phyloP scores from a whole-genome alignment of 345 rosid species.

The Chamaenerion angustifolium region DNA sequence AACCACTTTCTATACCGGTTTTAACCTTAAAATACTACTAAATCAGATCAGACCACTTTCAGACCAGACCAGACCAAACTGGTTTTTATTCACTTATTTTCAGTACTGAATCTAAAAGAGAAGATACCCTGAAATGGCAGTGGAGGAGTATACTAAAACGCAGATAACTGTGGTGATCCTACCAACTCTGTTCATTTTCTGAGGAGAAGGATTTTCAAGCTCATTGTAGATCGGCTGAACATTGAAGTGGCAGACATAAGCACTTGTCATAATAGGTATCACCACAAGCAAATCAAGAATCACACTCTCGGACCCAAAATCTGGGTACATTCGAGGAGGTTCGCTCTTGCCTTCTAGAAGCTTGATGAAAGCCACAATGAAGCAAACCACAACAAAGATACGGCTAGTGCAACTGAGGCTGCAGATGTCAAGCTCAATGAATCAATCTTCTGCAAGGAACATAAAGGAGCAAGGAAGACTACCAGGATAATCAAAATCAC shows the following conservation, averaged over 20 bases:
- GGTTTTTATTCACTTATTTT: too few species aligned
- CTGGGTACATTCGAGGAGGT: slow-evolving; percentile 63
- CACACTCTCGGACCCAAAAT: slow-evolving; percentile 54
- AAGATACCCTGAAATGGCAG: slow-evolving; percentile 74
- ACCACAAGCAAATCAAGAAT: slow-evolving; percentile 84
- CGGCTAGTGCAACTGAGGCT: slow-evolving; percentile 84
- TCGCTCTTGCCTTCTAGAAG: slow-evolving; percentile 70
- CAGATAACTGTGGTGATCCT: slow-evolving; percentile 73
- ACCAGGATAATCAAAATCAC: slow-evolving; percentile 54
- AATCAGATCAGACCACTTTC: too few species aligned
- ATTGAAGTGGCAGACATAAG: slow-evolving; percentile 88
- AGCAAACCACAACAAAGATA: slow-evolving; percentile 82
- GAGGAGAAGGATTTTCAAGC: slow-evolving; percentile 59
- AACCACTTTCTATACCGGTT: too few species aligned
- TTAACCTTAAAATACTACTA: too few species aligned
- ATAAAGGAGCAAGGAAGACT: slow-evolving; percentile 76
- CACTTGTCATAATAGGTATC: slow-evolving; percentile 83
- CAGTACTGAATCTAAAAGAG: too few species aligned
- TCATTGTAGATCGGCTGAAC: slow-evolving; percentile 91
- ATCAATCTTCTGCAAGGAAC: slow-evolving; percentile 69
- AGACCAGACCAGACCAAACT: too few species aligned
- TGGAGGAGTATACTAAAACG: slow-evolving; percentile 46
- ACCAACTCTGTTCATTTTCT: slow-evolving; percentile 74
- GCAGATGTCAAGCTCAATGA: slow-evolving; percentile 81
- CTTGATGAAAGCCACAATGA: slow-evolving; percentile 54